Conservation (phyloP, 257 asterid species). For the Ocimum tenuiflorum region DNA sequence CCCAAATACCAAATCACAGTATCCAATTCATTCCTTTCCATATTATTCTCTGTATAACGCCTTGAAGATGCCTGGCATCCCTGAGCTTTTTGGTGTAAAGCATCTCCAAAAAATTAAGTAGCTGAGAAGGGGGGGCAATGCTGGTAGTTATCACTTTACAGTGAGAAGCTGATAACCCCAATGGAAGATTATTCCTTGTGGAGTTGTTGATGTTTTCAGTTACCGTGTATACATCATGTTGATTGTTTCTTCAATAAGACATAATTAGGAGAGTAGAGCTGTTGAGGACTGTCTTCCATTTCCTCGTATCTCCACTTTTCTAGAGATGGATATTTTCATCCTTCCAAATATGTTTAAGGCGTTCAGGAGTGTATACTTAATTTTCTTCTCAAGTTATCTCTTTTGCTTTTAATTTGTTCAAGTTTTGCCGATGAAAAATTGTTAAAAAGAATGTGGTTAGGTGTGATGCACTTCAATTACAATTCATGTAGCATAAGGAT, state of each 20-base stretch:
- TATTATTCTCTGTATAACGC: too few species aligned
- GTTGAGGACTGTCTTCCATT: neutral
- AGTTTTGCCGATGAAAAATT: neutral
- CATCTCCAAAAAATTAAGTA: too few species aligned
- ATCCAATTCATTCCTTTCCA: too few species aligned
- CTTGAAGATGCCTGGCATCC: too few species aligned
- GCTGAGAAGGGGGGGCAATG: too few species aligned
- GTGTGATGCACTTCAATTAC: neutral
- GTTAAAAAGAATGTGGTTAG: too few species aligned
- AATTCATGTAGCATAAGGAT: neutral
- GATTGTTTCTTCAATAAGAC: neutral
- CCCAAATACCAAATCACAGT: too few species aligned
- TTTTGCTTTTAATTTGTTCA: neutral
- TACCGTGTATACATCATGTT: neutral
- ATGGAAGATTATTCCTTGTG: neutral
- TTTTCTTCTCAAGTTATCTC: neutral
- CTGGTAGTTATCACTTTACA: too few species aligned
- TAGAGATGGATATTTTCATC: neutral
- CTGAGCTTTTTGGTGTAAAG: too few species aligned
- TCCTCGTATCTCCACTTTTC: neutral
- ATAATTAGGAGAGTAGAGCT: neutral
- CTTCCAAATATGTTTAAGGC: too few species aligned
- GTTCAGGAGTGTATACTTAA: neutral
- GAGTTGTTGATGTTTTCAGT: neutral
- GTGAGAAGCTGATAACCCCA: too few species aligned